Base-by-base conservation (phyloP, 2,329 filamentous ascomycete genomes). In the Polychaeton citri region DNA sequence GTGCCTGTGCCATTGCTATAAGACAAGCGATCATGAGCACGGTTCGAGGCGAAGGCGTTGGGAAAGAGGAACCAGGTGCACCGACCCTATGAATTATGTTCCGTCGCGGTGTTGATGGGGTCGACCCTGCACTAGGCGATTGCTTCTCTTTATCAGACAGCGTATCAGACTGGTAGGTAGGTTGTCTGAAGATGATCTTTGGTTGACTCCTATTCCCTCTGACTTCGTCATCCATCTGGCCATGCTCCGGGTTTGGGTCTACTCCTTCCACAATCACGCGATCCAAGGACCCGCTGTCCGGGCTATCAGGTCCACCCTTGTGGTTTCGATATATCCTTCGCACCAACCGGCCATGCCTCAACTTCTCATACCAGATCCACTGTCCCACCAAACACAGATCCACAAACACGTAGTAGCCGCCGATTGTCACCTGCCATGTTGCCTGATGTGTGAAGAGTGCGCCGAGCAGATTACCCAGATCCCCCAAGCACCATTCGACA, bases 351-450 rank as follows among this genome's bases (percentile, higher is more conserved):
- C 63, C 66, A 37, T 69, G 62, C 47, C 68, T 65, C 40, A 74
- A 51, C 40, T 70, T 61, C 34, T 74, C 73, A 48, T 80, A 81
- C 73, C 75, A 80, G 24, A 76, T 59, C 60, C 74, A 79, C 56
- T 81, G 76, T 21, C 63, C 59, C 6, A 77, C 72, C 19, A 81
- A 59, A 21, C 70, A 65, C 19, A 75, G 57, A 52, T 81, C 76
- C 2, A 81, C 76, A 18, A 70, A 69, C 34, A 78, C 74, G 50
- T 81, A 81, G 56, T 81, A 81, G 16, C 57, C 61, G 2, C 75
- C 76, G 33, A 80, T 66, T 6, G 76, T 66, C 28, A 79, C 65
- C 60, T 81, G 76, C 72, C 77, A 81, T 33, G 63, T 63, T 15
- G 76, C 76, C 51, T 81, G 76, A 16, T 68, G 61, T 5, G 76